Evolutionary conservation across 2,329 filamentous ascomycete species (phyloP).

Genomic region (Hortaea sp.): DNA sequence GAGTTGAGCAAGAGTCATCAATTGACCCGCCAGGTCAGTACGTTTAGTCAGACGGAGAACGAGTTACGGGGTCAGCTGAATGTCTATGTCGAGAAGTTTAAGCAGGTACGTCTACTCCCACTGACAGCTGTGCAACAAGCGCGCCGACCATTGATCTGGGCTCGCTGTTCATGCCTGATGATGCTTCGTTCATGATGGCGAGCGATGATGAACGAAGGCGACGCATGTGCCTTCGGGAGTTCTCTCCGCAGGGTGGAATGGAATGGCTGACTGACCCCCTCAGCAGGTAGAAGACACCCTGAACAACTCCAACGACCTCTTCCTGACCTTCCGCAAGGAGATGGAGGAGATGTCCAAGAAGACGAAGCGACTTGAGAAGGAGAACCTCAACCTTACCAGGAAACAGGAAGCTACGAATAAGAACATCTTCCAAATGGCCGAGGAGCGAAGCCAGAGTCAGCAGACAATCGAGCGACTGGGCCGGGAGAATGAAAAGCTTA

Average conservation of each 20-base stretch:
- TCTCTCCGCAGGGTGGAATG: not conserved
- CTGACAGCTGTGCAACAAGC: too few species aligned
- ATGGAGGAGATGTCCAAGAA: constrained; percentile 99
- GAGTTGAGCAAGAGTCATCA: constrained; percentile 73
- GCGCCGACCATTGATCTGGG: not conserved
- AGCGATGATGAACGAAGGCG: too few species aligned
- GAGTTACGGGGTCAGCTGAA: constrained; percentile 92
- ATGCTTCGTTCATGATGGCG: too few species aligned
- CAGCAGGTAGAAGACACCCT: constrained; percentile 93
- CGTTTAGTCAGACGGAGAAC: constrained; percentile 90
- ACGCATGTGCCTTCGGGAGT: not conserved
- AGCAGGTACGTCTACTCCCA: constrained; percentile 59
- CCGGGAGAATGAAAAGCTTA: constrained; percentile 81
- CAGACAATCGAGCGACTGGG: constrained; percentile 69
- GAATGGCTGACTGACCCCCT: constrained; percentile 31
- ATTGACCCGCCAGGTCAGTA: constrained; percentile 82
- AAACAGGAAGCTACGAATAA: constrained; percentile 90
- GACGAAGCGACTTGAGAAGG: constrained; percentile 91
- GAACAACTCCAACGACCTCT: constrained; percentile 96
- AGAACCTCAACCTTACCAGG: constrained; percentile 80
- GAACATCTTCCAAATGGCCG: constrained; percentile 95
- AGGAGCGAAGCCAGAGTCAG: constrained; percentile 70
- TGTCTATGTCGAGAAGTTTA: constrained; percentile 98
- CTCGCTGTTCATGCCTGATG: not conserved
- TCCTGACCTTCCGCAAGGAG: constrained; percentile 92